Percentiles rank a stretch among this genome's conserved stretches.
Conservation (phyloP, 208 protist genomes). For the Herpetomonas tarakana region DNA sequence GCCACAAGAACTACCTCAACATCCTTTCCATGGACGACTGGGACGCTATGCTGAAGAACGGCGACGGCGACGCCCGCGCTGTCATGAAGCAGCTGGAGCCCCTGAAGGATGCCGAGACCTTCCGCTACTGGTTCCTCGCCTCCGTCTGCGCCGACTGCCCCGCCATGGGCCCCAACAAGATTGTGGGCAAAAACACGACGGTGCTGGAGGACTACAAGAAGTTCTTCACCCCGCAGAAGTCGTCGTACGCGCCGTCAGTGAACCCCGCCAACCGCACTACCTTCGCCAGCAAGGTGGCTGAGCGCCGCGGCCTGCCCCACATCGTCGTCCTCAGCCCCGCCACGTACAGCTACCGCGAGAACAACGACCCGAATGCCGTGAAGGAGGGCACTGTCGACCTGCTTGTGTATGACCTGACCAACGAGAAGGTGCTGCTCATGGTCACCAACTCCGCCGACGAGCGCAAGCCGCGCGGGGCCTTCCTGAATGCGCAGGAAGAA, state of each 20-base stretch:
- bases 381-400: conserved; percentile 65
- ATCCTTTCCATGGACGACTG: conserved; percentile 55
- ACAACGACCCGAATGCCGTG: conserved; percentile 73
- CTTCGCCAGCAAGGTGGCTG: conserved; percentile 64
- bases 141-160: conserved; percentile 78
- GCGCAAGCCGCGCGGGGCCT: conserved; percentile 58
- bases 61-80: conserved; percentile 25
- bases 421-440: conserved; percentile 86
- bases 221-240: conserved; percentile 72
- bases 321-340: conserved; percentile 68
- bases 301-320: conserved; percentile 54
- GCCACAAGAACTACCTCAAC: conserved; percentile 76
- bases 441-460: conserved; percentile 67
- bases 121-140: conserved; percentile 84
- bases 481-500: conserved; percentile 78
- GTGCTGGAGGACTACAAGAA: conserved; percentile 75
- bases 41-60: conserved; percentile 56
- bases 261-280: conserved; percentile 50
- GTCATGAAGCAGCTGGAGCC: conserved; percentile 48
- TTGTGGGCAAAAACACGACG: conserved; percentile 69
- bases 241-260: conserved; percentile 66
- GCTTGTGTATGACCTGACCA: conserved; percentile 82
- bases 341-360: conserved; percentile 80
- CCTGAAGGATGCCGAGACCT: conserved; percentile 69
- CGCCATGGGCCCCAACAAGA: conserved; percentile 81